Conservation (phyloP, 176 grass and related monocot genomes). For the Bolboschoenus planiculmis region DNA sequence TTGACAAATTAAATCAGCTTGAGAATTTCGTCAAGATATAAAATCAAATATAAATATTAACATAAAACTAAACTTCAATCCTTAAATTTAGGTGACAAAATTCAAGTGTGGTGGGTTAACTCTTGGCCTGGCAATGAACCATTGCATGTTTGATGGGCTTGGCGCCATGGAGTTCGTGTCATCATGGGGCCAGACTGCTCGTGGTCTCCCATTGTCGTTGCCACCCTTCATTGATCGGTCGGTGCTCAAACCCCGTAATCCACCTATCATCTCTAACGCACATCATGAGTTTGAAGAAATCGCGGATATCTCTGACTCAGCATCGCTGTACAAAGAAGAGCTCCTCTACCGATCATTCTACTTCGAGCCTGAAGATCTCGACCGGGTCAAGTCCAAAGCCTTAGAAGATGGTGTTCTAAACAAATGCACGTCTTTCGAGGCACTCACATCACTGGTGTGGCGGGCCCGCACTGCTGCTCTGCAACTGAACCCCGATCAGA, state of each 20-base stretch:
- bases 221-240: constrained; percentile 67
- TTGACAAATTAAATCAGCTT: neutral
- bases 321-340: constrained; percentile 42
- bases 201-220: constrained; percentile 50
- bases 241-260: constrained; percentile 40
- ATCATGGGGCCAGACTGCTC: constrained; percentile 88
- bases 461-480: constrained; percentile 61
- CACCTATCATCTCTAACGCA: constrained; percentile 43
- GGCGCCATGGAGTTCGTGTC: constrained; percentile 96
- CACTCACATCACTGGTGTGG: constrained; percentile 75
- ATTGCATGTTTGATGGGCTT: constrained; percentile 95
- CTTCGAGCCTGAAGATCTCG: constrained; percentile 63
- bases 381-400: constrained; percentile 36
- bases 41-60: neutral
- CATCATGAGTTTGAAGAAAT: constrained; percentile 89
- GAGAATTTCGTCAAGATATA: neutral
- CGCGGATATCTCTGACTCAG: constrained; percentile 52
- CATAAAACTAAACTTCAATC: neutral
- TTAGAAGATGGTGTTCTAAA: constrained; percentile 31
- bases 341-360: constrained; percentile 65
- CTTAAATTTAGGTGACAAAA: constrained; percentile 53
- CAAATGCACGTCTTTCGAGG: constrained; percentile 80
- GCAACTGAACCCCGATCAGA: constrained; percentile 39
- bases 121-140: constrained; percentile 74
- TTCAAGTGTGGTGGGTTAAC: constrained; percentile 81